phyloP scores from a whole-genome alignment of 441 rosid species.

The Erysimum pusillum region DNA sequence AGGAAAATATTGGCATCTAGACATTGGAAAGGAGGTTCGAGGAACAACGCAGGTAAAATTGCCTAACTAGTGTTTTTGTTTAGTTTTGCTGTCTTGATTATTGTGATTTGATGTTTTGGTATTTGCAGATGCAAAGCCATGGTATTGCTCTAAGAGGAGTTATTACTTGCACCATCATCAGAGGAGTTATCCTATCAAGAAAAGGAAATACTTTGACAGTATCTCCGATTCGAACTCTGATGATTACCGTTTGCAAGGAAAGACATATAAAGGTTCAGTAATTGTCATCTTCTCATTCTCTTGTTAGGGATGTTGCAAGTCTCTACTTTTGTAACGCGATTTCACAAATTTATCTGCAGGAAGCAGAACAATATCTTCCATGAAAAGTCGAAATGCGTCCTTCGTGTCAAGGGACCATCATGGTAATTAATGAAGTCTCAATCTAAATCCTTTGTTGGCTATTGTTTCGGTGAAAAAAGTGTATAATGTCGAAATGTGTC shows the following conservation, averaged over 20 bases:
- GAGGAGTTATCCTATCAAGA: slow-evolving; percentile 86
- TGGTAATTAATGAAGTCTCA: slow-evolving; percentile 65
- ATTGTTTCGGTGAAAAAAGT: neutral
- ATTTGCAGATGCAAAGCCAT: slow-evolving; percentile 60
- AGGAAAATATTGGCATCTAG: slow-evolving; percentile 94
- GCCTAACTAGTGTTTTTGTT: slow-evolving; percentile 1
- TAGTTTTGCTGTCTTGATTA: neutral
- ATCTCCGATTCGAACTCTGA: slow-evolving; percentile 62
- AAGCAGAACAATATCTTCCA: slow-evolving; percentile 56
- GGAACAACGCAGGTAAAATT: slow-evolving; percentile 39
- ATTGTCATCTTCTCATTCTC: slow-evolving; percentile 25
- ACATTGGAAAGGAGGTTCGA: slow-evolving; percentile 76
- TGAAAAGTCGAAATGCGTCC: slow-evolving; percentile 56
- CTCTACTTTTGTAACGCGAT: slow-evolving; percentile 2
- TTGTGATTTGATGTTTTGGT: slow-evolving; percentile 29
- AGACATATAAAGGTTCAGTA: slow-evolving; percentile 45
- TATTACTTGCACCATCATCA: slow-evolving; percentile 62
- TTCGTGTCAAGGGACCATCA: slow-evolving; percentile 79
- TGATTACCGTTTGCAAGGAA: slow-evolving; percentile 46
- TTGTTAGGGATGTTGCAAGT: slow-evolving; percentile 45
- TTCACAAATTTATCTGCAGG: slow-evolving; percentile 52
- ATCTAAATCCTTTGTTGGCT: slow-evolving; percentile 27
- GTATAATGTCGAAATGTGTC: slow-evolving; percentile 29
- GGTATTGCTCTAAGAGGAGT: slow-evolving; percentile 52
- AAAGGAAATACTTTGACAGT: slow-evolving; percentile 65